Conservation (phyloP, 345 rosid genomes). For the Rhodamnia argentea region DNA sequence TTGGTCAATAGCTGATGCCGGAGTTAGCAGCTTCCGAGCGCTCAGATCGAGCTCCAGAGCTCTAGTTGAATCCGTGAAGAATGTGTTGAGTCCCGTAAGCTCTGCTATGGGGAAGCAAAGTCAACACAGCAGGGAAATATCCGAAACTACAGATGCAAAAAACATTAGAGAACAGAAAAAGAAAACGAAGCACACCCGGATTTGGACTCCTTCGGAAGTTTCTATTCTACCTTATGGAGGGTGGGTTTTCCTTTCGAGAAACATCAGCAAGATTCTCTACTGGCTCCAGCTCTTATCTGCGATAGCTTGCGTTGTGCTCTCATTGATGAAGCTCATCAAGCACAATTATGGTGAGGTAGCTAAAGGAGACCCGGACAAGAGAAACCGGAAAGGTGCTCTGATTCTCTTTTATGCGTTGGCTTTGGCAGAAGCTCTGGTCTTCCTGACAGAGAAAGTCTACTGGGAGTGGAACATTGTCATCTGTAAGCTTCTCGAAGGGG, state of each 20-base stretch:
- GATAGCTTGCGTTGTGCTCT: conserved; percentile 21
- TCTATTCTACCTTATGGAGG: conserved; percentile 57
- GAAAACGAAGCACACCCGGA: conserved; percentile 16
- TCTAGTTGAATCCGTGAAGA: conserved; percentile 13
- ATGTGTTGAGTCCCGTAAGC: conserved; percentile 1
- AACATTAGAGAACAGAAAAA: conserved; percentile 3
- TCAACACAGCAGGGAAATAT: background rate
- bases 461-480: conserved; percentile 16
- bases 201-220: conserved; percentile 58
- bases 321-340: conserved; percentile 44
- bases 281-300: background rate
- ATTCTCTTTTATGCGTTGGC: background rate
- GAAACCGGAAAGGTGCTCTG: conserved; percentile 55
- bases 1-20: background rate
- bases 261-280: background rate
- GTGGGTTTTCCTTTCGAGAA: conserved; percentile 54
- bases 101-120: conserved; percentile 7
- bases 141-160: background rate
- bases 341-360: conserved; percentile 56
- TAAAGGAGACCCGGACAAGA: conserved; percentile 51
- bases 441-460: background rate
- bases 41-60: conserved; percentile 31
- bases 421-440: background rate
- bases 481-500: background rate
- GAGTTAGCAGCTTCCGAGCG: conserved; percentile 41